Evolutionary conservation across 2,329 filamentous ascomycete genomes (phyloP).

Genomic region (Malbranchea zuffiana): DNA sequence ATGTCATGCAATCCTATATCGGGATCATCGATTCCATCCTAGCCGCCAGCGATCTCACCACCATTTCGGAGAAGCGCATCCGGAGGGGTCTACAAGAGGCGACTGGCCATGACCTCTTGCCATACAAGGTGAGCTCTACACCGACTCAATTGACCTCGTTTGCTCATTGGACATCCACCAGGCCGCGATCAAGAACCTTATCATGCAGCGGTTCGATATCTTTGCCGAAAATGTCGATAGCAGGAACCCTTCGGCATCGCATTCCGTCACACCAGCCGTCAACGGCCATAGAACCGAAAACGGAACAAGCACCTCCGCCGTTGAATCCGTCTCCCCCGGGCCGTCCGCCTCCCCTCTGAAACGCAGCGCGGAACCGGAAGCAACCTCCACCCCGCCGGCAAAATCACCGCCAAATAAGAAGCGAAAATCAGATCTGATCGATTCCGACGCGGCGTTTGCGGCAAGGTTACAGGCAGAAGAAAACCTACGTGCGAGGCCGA

Average conservation of each 20-base stretch:
- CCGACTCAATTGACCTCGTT: background rate
- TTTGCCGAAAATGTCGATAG: conserved; percentile 37
- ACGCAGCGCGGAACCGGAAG: conserved; percentile 33
- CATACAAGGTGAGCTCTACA: conserved; percentile 45
- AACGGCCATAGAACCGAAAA: conserved; percentile 26
- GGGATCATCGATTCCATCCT: conserved; percentile 54
- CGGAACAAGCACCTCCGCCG: conserved; percentile 14
- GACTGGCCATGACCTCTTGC: conserved; percentile 50
- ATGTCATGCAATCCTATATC: conserved; percentile 41
- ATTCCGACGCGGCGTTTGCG: conserved; percentile 78
- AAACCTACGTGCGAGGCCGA: conserved; percentile 64
- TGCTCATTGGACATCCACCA: conserved; percentile 23
- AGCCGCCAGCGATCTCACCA: conserved; percentile 49
- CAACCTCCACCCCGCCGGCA: conserved; percentile 29
- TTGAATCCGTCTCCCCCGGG: conserved; percentile 23
- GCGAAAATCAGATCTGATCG: conserved; percentile 50
- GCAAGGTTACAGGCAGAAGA: conserved; percentile 86
- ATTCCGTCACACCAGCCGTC: conserved; percentile 17
- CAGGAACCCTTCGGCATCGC: conserved; percentile 13
- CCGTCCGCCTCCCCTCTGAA: conserved; percentile 30
- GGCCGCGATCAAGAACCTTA: conserved; percentile 60
- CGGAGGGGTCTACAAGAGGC: conserved; percentile 51
- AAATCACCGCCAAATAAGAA: conserved; percentile 51
- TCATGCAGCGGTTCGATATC: conserved; percentile 63
- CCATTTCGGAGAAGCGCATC: conserved; percentile 55